Conservation (phyloP, 2,329 filamentous ascomycete genomes). For the Xylariales sp. region DNA sequence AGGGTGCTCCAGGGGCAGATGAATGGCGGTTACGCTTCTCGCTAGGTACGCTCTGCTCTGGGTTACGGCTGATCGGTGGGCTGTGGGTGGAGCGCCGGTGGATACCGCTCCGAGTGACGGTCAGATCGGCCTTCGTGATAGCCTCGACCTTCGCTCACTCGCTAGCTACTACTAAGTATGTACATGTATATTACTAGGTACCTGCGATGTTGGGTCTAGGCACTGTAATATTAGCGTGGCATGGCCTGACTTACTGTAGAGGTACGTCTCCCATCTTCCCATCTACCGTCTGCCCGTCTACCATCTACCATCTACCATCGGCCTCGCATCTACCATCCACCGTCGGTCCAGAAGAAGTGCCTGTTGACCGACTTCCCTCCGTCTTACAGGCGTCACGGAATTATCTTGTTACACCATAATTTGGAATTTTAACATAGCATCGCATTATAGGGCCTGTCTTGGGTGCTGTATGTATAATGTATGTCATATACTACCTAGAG, state of each 20-base stretch:
- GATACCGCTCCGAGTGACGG: conserved; percentile 23
- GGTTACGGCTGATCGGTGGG: not conserved
- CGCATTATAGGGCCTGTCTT: not conserved
- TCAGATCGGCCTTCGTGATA: conserved; percentile 20
- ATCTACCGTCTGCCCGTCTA: no score
- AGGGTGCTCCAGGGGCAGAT: not conserved
- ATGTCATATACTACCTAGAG: no score
- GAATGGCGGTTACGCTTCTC: not conserved
- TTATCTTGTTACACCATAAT: not conserved
- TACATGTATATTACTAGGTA: not conserved
- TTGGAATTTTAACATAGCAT: conserved; percentile 6
- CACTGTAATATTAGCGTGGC: no score
- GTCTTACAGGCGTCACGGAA: not conserved
- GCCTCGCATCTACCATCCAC: no score
- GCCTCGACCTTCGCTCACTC: not conserved
- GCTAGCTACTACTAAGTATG: no score
- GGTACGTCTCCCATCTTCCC: no score
- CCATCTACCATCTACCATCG: no score
- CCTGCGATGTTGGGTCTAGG: not conserved
- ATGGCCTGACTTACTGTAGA: no score
- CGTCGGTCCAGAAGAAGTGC: no score
- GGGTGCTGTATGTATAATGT: no score
- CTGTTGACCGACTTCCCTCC: no score
- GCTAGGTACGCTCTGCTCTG: no score
- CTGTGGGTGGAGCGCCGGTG: conserved; percentile 23